Evolutionary conservation across 164 flowering plant genomes (phyloP).

Genomic region (Chimonanthus salicifolius): DNA sequence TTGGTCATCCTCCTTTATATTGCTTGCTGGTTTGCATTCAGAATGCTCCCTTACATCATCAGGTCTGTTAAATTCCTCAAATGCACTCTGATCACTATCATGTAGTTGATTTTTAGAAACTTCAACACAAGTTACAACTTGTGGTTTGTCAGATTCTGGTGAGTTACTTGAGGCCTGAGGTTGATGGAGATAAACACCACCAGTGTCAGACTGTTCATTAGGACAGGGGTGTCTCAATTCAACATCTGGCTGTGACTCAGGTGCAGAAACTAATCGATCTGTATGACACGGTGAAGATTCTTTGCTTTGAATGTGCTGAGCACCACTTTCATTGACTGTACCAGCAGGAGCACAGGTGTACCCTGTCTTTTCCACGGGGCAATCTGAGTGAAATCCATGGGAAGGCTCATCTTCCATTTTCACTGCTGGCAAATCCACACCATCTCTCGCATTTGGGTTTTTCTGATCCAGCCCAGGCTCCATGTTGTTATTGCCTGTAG

Average conservation of each 20-base stretch:
- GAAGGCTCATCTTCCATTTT: constrained; percentile 20
- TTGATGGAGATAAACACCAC: constrained; percentile 9
- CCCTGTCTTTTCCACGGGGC: constrained; percentile 16
- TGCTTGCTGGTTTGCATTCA: constrained; percentile 16
- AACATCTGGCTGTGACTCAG: constrained; percentile 14
- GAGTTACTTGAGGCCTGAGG: constrained; percentile 16
- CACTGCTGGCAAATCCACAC: constrained; percentile 10
- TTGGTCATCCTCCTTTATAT: constrained; percentile 22
- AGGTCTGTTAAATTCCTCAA: not conserved
- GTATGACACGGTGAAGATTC: constrained; percentile 20
- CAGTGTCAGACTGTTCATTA: constrained; percentile 16
- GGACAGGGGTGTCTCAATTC: constrained; percentile 10
- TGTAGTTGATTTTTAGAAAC: constrained; percentile 19
- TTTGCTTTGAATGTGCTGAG: constrained; percentile 12
- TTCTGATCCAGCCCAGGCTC: constrained; percentile 23
- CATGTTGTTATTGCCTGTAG: not conserved
- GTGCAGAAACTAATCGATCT: constrained; percentile 18
- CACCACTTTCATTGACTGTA: constrained; percentile 21
- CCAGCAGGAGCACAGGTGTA: constrained; percentile 18
- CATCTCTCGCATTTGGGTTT: constrained; percentile 18
- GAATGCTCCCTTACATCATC: constrained; percentile 14
- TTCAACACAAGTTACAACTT: constrained; percentile 16
- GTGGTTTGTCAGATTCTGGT: constrained; percentile 15
- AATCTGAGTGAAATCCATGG: constrained; percentile 5
- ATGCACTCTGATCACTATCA: constrained; percentile 6